phyloP scores from a whole-genome alignment of 129 eudicot species.

The Cynara cardunculus region DNA sequence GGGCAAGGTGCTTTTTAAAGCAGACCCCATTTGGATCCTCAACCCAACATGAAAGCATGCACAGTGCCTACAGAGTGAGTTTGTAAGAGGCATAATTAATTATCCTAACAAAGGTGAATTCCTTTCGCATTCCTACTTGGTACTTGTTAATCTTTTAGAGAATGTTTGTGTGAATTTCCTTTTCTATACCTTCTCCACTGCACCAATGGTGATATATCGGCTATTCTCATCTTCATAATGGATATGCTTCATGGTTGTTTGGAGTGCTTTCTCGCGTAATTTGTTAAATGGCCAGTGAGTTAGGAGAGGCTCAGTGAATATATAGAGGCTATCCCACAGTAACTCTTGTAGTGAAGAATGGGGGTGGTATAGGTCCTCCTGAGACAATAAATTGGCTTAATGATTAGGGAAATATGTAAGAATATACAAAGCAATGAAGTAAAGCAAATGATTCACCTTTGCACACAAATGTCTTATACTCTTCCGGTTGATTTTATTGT shows the following conservation, averaged over 20 bases:
- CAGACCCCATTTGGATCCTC: conserved; percentile 45
- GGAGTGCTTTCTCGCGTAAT: conserved; percentile 45
- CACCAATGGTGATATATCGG: conserved; percentile 59
- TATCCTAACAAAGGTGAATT: not conserved
- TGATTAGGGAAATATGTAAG: too few species aligned
- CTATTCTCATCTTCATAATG: conserved; percentile 71
- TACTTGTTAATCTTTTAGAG: not conserved
- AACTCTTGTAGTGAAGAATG: conserved; percentile 54
- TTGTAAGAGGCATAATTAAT: not conserved
- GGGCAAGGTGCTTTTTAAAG: conserved; percentile 45
- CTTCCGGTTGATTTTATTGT: conserved; percentile 44
- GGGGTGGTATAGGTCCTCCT: conserved; percentile 32
- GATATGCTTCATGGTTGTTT: conserved; percentile 56
- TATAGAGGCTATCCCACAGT: conserved; percentile 52
- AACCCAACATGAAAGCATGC: conserved; percentile 77
- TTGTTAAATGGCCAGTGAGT: conserved; percentile 61
- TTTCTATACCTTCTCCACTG: conserved; percentile 45
- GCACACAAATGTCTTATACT: conserved; percentile 48
- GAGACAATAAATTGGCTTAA: not conserved
- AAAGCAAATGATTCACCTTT: conserved; percentile 29
- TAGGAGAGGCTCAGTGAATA: conserved; percentile 44
- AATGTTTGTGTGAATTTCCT: too few species aligned
- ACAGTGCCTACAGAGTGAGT: conserved; percentile 31
- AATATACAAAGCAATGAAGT: not conserved
- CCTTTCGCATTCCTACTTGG: not conserved